phyloP scores from a whole-genome alignment of 371 early-diverging fungal genomes.

The Phascolomyces articulosus region DNA sequence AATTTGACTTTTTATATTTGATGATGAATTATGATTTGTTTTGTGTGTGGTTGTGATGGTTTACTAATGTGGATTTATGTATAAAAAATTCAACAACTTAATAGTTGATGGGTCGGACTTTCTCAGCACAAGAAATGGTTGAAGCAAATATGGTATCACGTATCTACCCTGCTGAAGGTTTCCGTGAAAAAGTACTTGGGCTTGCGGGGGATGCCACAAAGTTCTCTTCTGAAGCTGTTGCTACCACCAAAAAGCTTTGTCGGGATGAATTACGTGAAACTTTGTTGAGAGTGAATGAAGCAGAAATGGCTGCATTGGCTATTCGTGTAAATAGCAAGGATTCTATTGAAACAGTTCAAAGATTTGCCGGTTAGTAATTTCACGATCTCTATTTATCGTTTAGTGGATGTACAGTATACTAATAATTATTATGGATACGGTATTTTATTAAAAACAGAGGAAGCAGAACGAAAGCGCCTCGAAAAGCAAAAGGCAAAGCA shows the following conservation, averaged over 20 bases:
- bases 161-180: constrained; percentile 50
- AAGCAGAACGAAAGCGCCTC: constrained; percentile 3
- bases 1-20: constrained; percentile 20
- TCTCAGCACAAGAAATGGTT: constrained; percentile 56
- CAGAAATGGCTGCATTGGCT: constrained; percentile 43
- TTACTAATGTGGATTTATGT: constrained; percentile 21
- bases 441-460: background rate
- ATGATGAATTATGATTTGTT: background rate
- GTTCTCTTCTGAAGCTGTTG: constrained; percentile 54
- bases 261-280: constrained; percentile 43
- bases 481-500: constrained; percentile 5
- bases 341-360: constrained; percentile 27
- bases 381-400: background rate
- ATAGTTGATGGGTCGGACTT: constrained; percentile 56
- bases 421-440: background rate
- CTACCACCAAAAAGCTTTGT: constrained; percentile 55
- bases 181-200: constrained; percentile 48
- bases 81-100: constrained; percentile 2
- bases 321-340: constrained; percentile 30
- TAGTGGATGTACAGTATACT: background rate
- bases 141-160: constrained; percentile 51
- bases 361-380: constrained; percentile 33
- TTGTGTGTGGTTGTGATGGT: too few species aligned
- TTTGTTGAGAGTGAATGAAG: constrained; percentile 43
- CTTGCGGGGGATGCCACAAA: constrained; percentile 55